These are phyloP conservation scores for Withania somnifera DNA, from an alignment of 305 asterid genomes.

Conservation along the genomic window DNA sequence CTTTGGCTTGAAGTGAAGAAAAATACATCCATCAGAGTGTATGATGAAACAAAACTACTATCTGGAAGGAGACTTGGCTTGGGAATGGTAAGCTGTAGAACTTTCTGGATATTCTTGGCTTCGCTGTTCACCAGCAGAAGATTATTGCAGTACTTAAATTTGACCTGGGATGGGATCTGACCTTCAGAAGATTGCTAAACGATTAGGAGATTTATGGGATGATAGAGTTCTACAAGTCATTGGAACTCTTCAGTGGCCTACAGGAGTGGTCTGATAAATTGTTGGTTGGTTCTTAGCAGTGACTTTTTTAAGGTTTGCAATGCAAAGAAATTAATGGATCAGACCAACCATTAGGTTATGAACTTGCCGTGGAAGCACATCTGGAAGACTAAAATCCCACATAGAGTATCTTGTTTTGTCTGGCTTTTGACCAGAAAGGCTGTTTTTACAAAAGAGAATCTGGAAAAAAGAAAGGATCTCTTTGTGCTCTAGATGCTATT, in stretches of 20 bases:
- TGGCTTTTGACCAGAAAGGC: too few relatives aligned
- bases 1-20: not conserved
- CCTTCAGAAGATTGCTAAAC: not conserved
- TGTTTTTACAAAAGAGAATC: not conserved
- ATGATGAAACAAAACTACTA: not conserved
- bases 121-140: not conserved
- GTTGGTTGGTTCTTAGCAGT: too few relatives aligned
- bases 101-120: not conserved
- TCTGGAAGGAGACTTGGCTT: not conserved
- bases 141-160: not conserved
- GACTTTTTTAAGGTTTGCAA: not conserved
- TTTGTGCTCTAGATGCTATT: not conserved
- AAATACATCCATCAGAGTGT: not conserved
- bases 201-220: not conserved
- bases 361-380: not conserved
- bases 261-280: not conserved
- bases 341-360: not conserved
- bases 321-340: not conserved
- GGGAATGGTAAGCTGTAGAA: not conserved
- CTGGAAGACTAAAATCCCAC: not conserved
- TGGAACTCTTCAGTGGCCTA: not conserved
- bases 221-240: not conserved
- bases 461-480: not conserved
- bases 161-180: not conserved
- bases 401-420: not conserved